Percentiles rank a stretch among this genome's conserved stretches.
Conservation (phyloP, 805 yeast genomes). For the Wickerhamomyces chaumierensis region DNA sequence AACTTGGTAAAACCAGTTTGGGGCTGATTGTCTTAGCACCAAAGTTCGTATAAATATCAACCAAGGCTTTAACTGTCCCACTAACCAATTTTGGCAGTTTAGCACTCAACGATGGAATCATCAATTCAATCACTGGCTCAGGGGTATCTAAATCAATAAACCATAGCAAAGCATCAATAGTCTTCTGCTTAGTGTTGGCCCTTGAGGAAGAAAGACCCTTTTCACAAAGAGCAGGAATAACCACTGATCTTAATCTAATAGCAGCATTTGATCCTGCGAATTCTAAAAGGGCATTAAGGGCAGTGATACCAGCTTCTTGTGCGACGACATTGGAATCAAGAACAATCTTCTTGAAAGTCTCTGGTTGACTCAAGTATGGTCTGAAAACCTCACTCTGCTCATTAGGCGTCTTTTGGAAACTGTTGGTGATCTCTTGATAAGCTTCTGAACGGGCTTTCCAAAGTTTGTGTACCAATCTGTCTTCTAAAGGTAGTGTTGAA, state of each 20-base stretch:
- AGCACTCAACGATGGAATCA: slow-evolving; percentile 50
- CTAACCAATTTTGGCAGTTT: slow-evolving; percentile 71
- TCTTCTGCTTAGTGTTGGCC: slow-evolving; percentile 56
- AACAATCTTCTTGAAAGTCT: slow-evolving; percentile 43
- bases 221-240: slow-evolving; percentile 52
- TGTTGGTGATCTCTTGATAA: slow-evolving; percentile 51
- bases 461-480: slow-evolving; percentile 39
- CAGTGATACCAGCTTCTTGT: slow-evolving; percentile 66
- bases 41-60: slow-evolving; percentile 36
- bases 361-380: slow-evolving; percentile 40
- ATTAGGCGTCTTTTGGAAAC: slow-evolving; percentile 41
- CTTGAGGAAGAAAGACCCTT: slow-evolving; percentile 73
- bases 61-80: slow-evolving; percentile 47
- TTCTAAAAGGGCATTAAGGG: slow-evolving; percentile 43
- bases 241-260: slow-evolving; percentile 27
- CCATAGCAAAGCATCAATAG: slow-evolving; percentile 50
- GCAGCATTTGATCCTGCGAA: slow-evolving; percentile 39
- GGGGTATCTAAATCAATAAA: slow-evolving; percentile 60
- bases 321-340: slow-evolving; percentile 84
- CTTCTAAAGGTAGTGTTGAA: slow-evolving; percentile 15
- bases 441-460: slow-evolving; percentile 87
- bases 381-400: slow-evolving; percentile 46
- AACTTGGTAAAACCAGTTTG: slow-evolving; percentile 37
- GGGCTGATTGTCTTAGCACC: slow-evolving; percentile 58
- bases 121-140: slow-evolving; percentile 52